Conservation (phyloP, 352 stramenopile species). For the Phytopythium sindhum region DNA sequence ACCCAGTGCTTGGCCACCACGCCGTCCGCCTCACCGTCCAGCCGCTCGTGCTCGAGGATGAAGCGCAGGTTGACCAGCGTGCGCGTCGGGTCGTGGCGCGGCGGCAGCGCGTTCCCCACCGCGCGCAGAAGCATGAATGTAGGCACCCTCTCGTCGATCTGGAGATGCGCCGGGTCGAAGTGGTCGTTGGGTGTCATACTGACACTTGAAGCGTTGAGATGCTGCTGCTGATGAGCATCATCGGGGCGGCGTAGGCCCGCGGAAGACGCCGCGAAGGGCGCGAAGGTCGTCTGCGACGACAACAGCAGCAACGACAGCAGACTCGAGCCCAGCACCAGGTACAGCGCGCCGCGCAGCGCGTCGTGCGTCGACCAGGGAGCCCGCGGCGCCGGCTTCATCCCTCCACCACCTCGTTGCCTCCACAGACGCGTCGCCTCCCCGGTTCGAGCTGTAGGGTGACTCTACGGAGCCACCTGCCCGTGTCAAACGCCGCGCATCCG, state of each 20-base stretch:
- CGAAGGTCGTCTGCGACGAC: constrained; percentile 16
- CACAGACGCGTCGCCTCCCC: too few relatives aligned
- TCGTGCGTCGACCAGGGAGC: constrained; percentile 7
- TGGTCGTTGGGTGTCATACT: not conserved
- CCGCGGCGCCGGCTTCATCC: not conserved
- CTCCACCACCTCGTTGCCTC: too few relatives aligned
- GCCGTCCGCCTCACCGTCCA: constrained; percentile 18
- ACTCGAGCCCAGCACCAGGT: constrained; percentile 15
- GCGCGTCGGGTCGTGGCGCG: constrained; percentile 35
- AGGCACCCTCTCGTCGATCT: constrained; percentile 3
- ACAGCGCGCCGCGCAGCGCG: constrained; percentile 15
- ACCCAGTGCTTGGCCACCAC: constrained; percentile 42
- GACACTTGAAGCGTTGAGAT: not conserved
- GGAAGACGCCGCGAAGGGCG: constrained; percentile 2
- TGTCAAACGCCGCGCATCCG: not conserved
- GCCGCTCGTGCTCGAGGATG: constrained; percentile 44
- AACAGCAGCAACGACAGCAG: constrained; percentile 23
- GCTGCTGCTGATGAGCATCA: not conserved
- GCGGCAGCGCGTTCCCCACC: constrained; percentile 52
- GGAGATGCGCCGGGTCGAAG: constrained; percentile 2
- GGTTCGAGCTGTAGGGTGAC: not conserved
- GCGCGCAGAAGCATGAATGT: constrained; percentile 34
- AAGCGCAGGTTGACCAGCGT: constrained; percentile 49
- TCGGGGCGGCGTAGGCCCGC: not conserved
- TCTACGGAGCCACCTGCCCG: not conserved